A percentile compares a stretch with the other conserved stretches of the same genome.
These are phyloP conservation scores for Prunus davidiana DNA, from an alignment of 306 rosid species.

Conservation along the genomic window DNA sequence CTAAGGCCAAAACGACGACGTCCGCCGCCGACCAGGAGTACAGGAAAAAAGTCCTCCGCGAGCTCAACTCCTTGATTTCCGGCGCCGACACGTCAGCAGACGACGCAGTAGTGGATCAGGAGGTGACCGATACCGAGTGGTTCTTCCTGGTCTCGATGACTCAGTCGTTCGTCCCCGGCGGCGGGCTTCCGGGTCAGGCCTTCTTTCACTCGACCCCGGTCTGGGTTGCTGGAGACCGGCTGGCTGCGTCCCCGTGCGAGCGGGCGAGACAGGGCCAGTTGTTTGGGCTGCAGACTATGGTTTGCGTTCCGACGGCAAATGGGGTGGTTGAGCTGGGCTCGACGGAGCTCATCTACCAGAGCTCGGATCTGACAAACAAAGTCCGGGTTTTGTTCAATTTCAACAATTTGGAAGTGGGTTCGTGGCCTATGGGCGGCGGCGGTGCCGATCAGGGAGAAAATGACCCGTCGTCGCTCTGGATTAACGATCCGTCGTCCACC, in stretches of 20 bases:
- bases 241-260: slow-evolving; percentile 52
- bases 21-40: slow-evolving; percentile 71
- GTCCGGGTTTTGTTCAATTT: slow-evolving; percentile 73
- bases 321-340: slow-evolving; percentile 94
- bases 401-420: slow-evolving; percentile 48
- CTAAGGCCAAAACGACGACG: slow-evolving; percentile 30
- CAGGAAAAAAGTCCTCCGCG: slow-evolving; percentile 76
- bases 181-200: slow-evolving; percentile 72
- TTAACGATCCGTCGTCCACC: slow-evolving; percentile 43
- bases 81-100: slow-evolving; percentile 48
- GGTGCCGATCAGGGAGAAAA: slow-evolving; percentile 67
- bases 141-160: slow-evolving; percentile 93
- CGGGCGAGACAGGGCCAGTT: slow-evolving; percentile 66
- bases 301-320: slow-evolving; percentile 63
- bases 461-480: slow-evolving; percentile 84
- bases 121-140: slow-evolving; percentile 97
- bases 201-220: slow-evolving; percentile 52
- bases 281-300: slow-evolving; percentile 71
- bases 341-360: slow-evolving; percentile 59
- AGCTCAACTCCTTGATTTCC: slow-evolving; percentile 78
- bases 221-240: slow-evolving; percentile 68
- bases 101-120: slow-evolving; percentile 66
- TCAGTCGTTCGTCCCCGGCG: slow-evolving; percentile 65
- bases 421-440: slow-evolving; percentile 51
- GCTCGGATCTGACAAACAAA: slow-evolving; percentile 74